Base-by-base conservation (phyloP, 441 rosid species). In the Gossypium davidsonii region DNA sequence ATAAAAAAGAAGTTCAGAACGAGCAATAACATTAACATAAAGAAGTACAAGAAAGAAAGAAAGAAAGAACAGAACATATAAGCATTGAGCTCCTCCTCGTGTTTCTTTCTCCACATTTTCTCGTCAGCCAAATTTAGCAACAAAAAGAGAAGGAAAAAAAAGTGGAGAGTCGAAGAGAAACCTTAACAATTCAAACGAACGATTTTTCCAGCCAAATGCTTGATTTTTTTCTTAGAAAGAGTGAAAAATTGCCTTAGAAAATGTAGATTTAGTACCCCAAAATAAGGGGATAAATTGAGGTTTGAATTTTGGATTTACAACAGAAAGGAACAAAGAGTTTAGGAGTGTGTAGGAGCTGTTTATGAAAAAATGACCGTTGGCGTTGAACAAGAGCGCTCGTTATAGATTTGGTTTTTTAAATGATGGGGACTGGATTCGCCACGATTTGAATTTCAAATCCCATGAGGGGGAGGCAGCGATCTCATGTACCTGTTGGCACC, bases 301-400 rank as follows among this genome's bases (percentile, higher is more conserved):
- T 67, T 63, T 44, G 77, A 67, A 67, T 37, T 69, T 44, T 78
- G 11, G 79, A 78, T 72, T 44, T 31, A 48, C 44, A 7, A 28
- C 48, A 17, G 26, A 66, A 37, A 71, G 23, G 66, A 34, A 15
- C 60, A 59, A 68, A 71, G 73, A 71, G 63, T 23, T 39, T 58
- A 77, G 49, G 73, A 65, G 68, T 25, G 76, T 26, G 67, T 65
- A 83, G 82, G 81, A 83, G 89, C 10, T 37, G 44, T 79, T 87
- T 69, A 70, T 34, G 79, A 78, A 71, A 77, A 84, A 71, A 37
- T 48, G 87, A 82, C 89, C 91, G 91, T 87, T 83, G 69, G 65
- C 42, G 42, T 60, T 60, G 65, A 60, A 60, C 20, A 79, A 73
- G 73, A 71, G 83, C 80, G 83, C 73, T 73, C 65, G 76, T 46